These are phyloP conservation scores for Rhizopogon roseolus DNA, from an alignment of 768 basidiomycete species.

Conservation along the genomic window DNA sequence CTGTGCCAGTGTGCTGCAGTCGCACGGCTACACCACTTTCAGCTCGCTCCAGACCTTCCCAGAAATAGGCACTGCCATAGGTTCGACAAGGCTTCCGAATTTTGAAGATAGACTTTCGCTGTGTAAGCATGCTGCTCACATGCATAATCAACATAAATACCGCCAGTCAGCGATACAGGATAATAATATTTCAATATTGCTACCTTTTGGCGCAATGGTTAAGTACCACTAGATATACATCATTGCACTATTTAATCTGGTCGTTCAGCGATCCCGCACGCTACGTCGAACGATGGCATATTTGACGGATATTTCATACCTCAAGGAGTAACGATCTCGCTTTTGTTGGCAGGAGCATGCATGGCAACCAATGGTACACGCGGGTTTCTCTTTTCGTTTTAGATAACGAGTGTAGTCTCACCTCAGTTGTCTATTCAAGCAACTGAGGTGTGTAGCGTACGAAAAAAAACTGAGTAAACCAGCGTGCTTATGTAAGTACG, in stretches of 20 bases:
- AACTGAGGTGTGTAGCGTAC: no score
- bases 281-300: constrained; percentile 31
- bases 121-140: no score
- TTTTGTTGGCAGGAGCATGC: constrained; percentile 9
- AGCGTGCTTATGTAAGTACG: no score
- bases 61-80: constrained; percentile 12
- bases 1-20: constrained; percentile 47
- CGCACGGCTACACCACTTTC: constrained; percentile 43
- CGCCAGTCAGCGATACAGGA: no score
- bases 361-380: constrained; percentile 17
- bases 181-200: no score
- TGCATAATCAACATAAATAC: no score
- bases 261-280: constrained; percentile 22
- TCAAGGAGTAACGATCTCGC: constrained; percentile 20
- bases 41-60: constrained; percentile 43
- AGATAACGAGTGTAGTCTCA: no score
- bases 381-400: neutral
- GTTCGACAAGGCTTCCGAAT: constrained; percentile 11
- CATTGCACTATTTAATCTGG: neutral
- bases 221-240: constrained; percentile 9
- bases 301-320: constrained; percentile 48
- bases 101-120: constrained; percentile 13
- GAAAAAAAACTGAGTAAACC: no score
- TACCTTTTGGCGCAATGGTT: no score
- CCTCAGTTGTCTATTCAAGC: no score